A percentile compares a stretch with the other conserved stretches of the same genome.
Conservation (phyloP, 169 alveolate species). For the Eimeria zaria region DNA sequence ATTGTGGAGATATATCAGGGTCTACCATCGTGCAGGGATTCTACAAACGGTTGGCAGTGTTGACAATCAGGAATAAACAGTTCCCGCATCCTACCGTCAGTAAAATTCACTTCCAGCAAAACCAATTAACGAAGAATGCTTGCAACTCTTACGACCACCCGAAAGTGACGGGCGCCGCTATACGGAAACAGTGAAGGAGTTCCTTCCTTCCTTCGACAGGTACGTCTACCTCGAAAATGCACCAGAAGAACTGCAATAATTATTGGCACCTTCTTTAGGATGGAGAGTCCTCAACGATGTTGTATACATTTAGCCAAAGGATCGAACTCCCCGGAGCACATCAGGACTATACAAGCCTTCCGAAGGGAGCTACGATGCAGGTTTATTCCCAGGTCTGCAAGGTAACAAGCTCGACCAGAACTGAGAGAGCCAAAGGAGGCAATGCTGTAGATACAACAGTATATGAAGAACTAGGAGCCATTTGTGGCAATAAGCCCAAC, state of each 20-base stretch:
- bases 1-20: not conserved
- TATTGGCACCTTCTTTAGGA: not conserved
- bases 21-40: not conserved
- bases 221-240: not conserved
- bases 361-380: too few species aligned
- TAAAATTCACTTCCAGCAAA: not conserved
- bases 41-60: not conserved
- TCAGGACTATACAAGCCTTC: too few species aligned
- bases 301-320: not conserved
- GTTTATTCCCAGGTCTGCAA: too few species aligned
- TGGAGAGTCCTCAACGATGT: not conserved
- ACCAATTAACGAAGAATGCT: not conserved
- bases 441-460: not conserved
- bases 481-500: not conserved
- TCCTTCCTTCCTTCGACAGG: not conserved
- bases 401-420: not conserved
- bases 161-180: not conserved
- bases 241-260: not conserved
- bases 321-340: not conserved
- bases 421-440: not conserved
- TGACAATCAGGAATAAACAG: not conserved
- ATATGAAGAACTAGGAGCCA: not conserved
- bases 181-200: not conserved
- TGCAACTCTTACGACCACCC: not conserved
- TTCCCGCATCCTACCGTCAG: not conserved